These are phyloP conservation scores for Saussurea involucrata DNA, from an alignment of 129 eudicot genomes.

Conservation along the genomic window DNA sequence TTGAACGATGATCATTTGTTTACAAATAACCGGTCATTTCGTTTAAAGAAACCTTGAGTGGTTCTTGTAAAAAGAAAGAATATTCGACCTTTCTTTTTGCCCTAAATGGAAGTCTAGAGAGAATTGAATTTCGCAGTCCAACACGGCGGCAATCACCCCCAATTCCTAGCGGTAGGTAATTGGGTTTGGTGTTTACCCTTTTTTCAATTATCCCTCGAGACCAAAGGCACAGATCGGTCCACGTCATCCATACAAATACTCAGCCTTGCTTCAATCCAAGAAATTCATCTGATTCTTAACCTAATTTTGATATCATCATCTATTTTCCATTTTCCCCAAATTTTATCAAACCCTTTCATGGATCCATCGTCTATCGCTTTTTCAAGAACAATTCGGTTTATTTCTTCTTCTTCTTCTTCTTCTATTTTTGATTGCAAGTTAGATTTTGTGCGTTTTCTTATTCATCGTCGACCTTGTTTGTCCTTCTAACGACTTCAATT, in stretches of 20 bases:
- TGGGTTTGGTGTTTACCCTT: constrained; percentile 27
- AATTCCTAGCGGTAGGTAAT: constrained; percentile 21
- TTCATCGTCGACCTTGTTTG: constrained; percentile 24
- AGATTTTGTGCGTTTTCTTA: not conserved
- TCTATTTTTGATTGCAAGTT: constrained; percentile 4
- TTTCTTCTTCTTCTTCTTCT: not conserved
- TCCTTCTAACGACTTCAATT: constrained; percentile 16
- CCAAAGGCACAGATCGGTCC: constrained; percentile 12
- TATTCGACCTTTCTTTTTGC: not conserved
- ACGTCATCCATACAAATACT: constrained; percentile 11
- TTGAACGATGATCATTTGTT: not conserved
- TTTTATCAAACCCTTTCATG: constrained; percentile 19
- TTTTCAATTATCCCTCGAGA: not conserved
- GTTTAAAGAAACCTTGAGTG: not conserved
- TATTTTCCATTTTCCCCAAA: not conserved
- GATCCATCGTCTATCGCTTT: constrained; percentile 17
- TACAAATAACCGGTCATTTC: not conserved
- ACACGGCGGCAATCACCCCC: constrained; percentile 22
- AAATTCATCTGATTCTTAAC: constrained; percentile 10
- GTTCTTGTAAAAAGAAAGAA: not conserved
- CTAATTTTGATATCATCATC: not conserved
- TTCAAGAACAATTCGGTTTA: not conserved
- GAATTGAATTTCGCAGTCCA: not conserved
- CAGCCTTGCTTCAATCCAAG: not conserved
- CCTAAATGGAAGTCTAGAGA: not conserved